These are phyloP conservation scores for Bimuria novae-zelandiae DNA, from an alignment of 2,329 filamentous ascomycete species.

Conservation along the genomic window DNA sequence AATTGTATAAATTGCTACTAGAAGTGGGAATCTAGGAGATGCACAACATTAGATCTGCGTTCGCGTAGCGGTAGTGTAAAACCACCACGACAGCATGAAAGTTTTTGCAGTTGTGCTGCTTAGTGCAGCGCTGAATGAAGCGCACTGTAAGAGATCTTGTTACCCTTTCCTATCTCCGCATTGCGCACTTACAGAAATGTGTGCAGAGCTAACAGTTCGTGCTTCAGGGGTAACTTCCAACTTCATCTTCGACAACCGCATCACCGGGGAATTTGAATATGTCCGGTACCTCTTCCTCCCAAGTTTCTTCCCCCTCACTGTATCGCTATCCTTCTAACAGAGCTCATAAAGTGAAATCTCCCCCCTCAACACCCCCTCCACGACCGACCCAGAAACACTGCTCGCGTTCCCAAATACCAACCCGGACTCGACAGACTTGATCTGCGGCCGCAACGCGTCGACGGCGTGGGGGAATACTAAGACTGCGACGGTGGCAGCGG, in stretches of 20 bases:
- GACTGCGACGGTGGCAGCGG: constrained; percentile 9
- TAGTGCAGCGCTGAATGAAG: neutral
- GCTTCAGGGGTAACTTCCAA: constrained; percentile 1
- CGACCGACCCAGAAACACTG: neutral
- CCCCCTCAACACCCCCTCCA: neutral
- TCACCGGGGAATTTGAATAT: constrained; percentile 12
- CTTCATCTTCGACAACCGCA: constrained; percentile 12
- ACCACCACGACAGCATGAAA: too few species aligned
- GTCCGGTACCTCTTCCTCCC: constrained; percentile 9
- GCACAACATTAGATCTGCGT: too few species aligned
- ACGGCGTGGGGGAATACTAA: constrained; percentile 8
- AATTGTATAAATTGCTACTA: neutral
- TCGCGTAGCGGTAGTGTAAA: neutral
- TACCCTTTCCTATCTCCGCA: neutral
- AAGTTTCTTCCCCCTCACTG: neutral
- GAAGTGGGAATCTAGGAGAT: neutral
- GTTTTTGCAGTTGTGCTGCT: neutral
- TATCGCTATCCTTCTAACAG: neutral
- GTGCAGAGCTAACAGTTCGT: neutral
- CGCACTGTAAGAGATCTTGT: neutral
- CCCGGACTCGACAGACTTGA: constrained; percentile 9
- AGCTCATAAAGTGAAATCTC: neutral
- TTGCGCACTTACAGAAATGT: neutral
- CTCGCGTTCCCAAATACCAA: constrained; percentile 11
- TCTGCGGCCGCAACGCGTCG: constrained; percentile 18